Percentiles rank a stretch among this genome's conserved stretches.
These are phyloP conservation scores for Nematocida sp. DNA, from an alignment of 371 early-diverging fungal species.

Conservation along the genomic window DNA sequence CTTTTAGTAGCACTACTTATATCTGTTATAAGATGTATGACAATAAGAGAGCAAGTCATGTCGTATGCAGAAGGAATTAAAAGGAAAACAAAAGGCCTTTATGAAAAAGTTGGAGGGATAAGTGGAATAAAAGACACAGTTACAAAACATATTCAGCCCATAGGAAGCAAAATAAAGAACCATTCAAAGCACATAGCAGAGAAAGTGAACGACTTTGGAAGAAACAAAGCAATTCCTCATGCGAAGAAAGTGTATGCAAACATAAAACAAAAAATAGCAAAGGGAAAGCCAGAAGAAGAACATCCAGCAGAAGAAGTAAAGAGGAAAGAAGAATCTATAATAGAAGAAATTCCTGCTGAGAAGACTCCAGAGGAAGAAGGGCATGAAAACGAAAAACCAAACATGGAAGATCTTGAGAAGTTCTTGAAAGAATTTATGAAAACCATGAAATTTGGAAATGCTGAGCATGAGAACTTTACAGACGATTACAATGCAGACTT, in stretches of 20 bases:
- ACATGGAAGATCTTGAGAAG: neutral
- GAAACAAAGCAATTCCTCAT: conserved; percentile 35
- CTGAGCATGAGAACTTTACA: neutral
- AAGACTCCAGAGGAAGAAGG: neutral
- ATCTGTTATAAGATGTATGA: neutral
- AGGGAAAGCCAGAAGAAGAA: conserved; percentile 36
- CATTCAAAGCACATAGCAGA: conserved; percentile 29
- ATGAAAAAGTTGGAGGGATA: neutral
- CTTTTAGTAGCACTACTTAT: conserved; percentile 36
- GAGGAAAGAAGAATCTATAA: conserved; percentile 29
- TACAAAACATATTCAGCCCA: neutral
- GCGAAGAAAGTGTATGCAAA: conserved; percentile 32
- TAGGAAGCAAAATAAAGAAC: conserved; percentile 1
- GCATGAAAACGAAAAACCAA: neutral
- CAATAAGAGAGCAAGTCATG: neutral
- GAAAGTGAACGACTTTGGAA: conserved; percentile 35
- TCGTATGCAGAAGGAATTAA: neutral
- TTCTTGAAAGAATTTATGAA: neutral
- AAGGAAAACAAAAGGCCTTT: neutral
- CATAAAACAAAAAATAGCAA: conserved; percentile 25
- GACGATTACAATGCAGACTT: neutral
- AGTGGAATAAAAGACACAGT: neutral
- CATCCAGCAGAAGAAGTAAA: conserved; percentile 8
- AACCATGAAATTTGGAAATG: neutral
- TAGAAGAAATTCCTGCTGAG: conserved; percentile 26